phyloP scores from a whole-genome alignment of 1,284 basidiomycete genomes.

The Amylostereum areolatum region DNA sequence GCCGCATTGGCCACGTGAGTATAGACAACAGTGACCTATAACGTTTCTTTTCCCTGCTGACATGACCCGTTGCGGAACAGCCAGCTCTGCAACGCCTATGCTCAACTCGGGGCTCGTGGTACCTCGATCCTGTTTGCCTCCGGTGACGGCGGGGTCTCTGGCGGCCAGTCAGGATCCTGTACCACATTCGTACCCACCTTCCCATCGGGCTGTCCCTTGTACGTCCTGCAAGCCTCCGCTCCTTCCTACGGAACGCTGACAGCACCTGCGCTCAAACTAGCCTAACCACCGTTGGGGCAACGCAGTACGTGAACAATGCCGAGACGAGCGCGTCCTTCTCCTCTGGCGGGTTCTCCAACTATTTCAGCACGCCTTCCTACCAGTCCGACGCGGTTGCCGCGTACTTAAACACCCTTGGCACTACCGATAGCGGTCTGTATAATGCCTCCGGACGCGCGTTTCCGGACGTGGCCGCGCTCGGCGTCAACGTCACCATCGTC shows the following conservation, averaged over 20 bases:
- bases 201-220: conserved; percentile 51
- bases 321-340: conserved; percentile 41
- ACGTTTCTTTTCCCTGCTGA: conserved; percentile 10
- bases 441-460: conserved; percentile 20
- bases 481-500: conserved; percentile 50
- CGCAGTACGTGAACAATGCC: conserved; percentile 34
- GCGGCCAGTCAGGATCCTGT: conserved; percentile 38
- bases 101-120: conserved; percentile 56
- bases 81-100: conserved; percentile 51
- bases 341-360: conserved; percentile 40
- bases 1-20: background rate
- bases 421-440: conserved; percentile 19
- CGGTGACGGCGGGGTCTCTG: conserved; percentile 63
- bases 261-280: background rate
- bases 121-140: conserved; percentile 59
- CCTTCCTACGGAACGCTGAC: too few species aligned
- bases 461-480: conserved; percentile 52
- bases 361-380: conserved; percentile 33
- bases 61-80: conserved; percentile 44
- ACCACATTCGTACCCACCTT: conserved; percentile 63
- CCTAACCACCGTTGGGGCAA: conserved; percentile 50
- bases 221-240: conserved; percentile 14
- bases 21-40: conserved; percentile 11
- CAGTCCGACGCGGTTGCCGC: conserved; percentile 28
- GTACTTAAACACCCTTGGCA: conserved; percentile 24